Conservation (phyloP, 768 basidiomycete genomes). For the Suillus luteus region DNA sequence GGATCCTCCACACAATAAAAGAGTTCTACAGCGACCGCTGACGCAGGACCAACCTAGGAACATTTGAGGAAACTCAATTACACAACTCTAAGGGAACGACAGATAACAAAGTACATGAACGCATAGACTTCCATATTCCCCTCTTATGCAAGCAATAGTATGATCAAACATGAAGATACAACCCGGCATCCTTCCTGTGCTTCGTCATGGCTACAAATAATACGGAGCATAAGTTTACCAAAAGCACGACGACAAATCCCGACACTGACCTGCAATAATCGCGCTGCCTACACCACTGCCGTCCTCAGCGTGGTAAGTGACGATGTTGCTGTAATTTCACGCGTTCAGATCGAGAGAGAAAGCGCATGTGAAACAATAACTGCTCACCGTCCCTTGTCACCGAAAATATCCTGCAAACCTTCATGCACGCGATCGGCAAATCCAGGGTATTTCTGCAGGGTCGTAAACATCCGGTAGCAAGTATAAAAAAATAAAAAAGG, state of each 20-base stretch:
- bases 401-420: conserved; percentile 92
- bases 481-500: not conserved
- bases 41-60: not conserved
- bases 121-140: not conserved
- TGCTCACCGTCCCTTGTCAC: conserved; percentile 87
- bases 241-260: not conserved
- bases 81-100: not conserved
- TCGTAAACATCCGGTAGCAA: not conserved
- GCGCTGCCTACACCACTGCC: conserved; percentile 92
- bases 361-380: not conserved
- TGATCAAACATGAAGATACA: conserved; percentile 51
- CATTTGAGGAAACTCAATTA: not conserved
- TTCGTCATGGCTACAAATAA: conserved; percentile 80
- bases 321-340: conserved; percentile 67
- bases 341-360: conserved; percentile 39
- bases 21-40: too few species aligned
- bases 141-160: not conserved
- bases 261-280: conserved; percentile 79
- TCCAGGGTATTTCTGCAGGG: conserved; percentile 90
- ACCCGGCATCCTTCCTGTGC: conserved; percentile 66
- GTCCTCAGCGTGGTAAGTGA: conserved; percentile 45
- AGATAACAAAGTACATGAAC: not conserved
- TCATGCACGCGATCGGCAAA: conserved; percentile 93
- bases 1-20: not conserved
- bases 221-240: conserved; percentile 8